Conservation (phyloP, 768 basidiomycete genomes). For the Clitopilus passeckerianus region DNA sequence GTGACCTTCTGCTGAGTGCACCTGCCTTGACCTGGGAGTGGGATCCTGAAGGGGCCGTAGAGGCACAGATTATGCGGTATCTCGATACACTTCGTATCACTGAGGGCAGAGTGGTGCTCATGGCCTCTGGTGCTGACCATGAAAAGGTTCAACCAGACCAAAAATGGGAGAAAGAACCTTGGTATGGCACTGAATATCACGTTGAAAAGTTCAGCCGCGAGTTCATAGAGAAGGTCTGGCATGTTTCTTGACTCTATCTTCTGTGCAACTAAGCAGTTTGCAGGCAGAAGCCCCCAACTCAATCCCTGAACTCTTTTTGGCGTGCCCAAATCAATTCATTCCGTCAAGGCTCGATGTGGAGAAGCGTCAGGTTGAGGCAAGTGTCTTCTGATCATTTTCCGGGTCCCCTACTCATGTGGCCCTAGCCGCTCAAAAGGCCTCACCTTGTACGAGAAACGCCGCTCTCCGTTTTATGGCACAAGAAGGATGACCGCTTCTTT, state of each 20-base stretch:
- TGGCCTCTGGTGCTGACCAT: constrained; percentile 70
- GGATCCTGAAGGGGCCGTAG: constrained; percentile 41
- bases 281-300: constrained; percentile 65
- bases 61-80: constrained; percentile 53
- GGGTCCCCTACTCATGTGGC: constrained; percentile 5
- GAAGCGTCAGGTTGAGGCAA: constrained; percentile 46
- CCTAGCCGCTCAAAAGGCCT: constrained; percentile 71
- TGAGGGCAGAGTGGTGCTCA: constrained; percentile 67
- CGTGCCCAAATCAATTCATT: constrained; percentile 86
- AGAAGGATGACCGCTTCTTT: constrained; percentile 97
- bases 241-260: neutral
- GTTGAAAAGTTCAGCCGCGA: constrained; percentile 65
- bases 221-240: constrained; percentile 50
- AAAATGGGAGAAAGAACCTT: constrained; percentile 74
- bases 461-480: constrained; percentile 83
- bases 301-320: constrained; percentile 68
- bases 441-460: constrained; percentile 69
- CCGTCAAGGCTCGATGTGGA: constrained; percentile 83
- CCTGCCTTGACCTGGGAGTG: constrained; percentile 72
- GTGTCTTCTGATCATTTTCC: neutral
- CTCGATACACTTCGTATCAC: constrained; percentile 55
- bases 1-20: constrained; percentile 67
- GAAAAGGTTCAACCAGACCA: constrained; percentile 35
- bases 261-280: neutral
- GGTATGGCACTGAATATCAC: constrained; percentile 88